Evolutionary conservation across 179 eudicot species (phyloP).

Genomic region (Gypsophila paniculata): DNA sequence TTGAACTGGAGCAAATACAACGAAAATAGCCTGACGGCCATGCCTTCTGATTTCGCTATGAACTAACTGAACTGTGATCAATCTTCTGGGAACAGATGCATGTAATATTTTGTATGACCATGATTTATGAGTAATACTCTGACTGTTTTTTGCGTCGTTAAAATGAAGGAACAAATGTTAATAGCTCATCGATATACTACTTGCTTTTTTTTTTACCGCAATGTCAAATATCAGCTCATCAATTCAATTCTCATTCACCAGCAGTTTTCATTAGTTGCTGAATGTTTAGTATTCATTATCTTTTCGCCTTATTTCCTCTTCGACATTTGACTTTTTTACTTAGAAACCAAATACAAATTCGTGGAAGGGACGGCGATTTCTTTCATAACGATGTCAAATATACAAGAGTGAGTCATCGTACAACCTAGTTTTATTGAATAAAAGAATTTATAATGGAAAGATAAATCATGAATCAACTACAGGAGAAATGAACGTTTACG

Average conservation of each 20-base stretch:
- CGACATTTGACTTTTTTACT: background rate
- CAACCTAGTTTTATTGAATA: constrained; percentile 19
- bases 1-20: background rate
- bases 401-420: background rate
- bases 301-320: too few species aligned
- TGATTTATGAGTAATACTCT: too few species aligned
- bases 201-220: too few species aligned
- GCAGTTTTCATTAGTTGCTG: too few species aligned
- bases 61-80: background rate
- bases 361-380: background rate
- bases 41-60: background rate
- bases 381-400: background rate
- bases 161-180: too few species aligned
- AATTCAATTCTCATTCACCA: too few species aligned
- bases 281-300: too few species aligned
- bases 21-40: background rate
- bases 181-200: too few species aligned
- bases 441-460: constrained; percentile 14
- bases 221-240: too few species aligned
- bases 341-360: background rate
- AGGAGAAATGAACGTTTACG: constrained; percentile 7
- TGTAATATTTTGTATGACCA: too few species aligned
- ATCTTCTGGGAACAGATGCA: background rate
- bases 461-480: constrained; percentile 7
- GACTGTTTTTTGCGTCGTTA: too few species aligned